Base-by-base conservation (phyloP, 805 yeast species). In the Candida khao-thaluensis region DNA sequence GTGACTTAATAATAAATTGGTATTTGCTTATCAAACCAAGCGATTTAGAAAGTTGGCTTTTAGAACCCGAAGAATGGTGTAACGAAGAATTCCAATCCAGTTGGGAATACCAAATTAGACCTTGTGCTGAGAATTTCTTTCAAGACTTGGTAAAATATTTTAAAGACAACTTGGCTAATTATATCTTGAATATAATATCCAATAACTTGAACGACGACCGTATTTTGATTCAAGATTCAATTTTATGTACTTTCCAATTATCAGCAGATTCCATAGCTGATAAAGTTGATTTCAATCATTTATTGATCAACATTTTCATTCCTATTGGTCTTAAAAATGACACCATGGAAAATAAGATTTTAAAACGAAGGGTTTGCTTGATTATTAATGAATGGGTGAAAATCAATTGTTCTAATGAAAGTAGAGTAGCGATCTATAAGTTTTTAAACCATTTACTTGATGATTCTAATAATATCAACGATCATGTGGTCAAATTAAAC, bases 31-130 rank as follows among this genome's bases (percentile, higher is more conserved):
- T 90, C 34, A 77, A 81, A 42, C 88, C 91, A 0, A 59, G 74
- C 1, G 97, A 90, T 55, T 59, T 91, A 34, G 95, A 85, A 50
- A 66, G 77, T 26, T 93, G 98, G 98, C 57, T 70, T 9, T 59
- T 74, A 12, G 95, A 89, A 43, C 96, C 98, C 0, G 98, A 89
- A 57, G 96, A 88, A 57, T 93, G 95, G 87, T 80, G 85, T 15
- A 80, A 81, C 47, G 95, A 88, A 53, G 95, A 89, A 49, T 64
- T 82, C 41, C 74, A 80, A 36, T 67, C 79, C 4, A 81, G 83
- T 54, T 88, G 86, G 81, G 97, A 90, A 54, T 87, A 69, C 56
- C 90, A 85, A 55, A 72, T 89, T 9, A 70, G 95, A 41, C 88
- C 91, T 3, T 87, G 96, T 61, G 88, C 95, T 0, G 95, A 87